Percentiles rank a stretch among this genome's conserved stretches.
Conservation (phyloP, 2,329 filamentous ascomycete genomes). For the Trichoderma polysporum region DNA sequence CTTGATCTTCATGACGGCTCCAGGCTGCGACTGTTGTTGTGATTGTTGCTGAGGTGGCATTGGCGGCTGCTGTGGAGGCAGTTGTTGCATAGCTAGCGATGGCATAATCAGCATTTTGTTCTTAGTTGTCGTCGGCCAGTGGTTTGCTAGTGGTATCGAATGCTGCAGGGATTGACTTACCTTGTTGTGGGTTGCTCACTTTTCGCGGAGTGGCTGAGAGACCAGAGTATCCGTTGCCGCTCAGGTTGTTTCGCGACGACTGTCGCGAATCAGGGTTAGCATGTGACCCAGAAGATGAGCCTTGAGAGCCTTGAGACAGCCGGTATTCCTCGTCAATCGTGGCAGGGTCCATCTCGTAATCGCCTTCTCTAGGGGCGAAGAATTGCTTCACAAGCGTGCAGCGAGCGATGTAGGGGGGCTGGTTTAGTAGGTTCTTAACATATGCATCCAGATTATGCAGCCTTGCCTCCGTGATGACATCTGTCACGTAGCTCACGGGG, state of each 20-base stretch:
- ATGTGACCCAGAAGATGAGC: slow-evolving; percentile 63
- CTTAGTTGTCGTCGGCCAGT: neutral
- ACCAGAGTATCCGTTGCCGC: slow-evolving; percentile 54
- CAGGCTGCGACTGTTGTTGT: neutral
- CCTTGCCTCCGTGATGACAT: slow-evolving; percentile 90
- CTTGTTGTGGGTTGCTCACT: slow-evolving; percentile 44
- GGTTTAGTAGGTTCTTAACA: slow-evolving; percentile 82
- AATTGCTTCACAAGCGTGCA: slow-evolving; percentile 85
- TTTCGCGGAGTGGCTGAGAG: slow-evolving; percentile 51
- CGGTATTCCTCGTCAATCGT: slow-evolving; percentile 75
- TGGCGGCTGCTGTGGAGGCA: slow-evolving; percentile 30
- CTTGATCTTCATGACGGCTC: slow-evolving; percentile 76
- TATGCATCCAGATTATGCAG: slow-evolving; percentile 93
- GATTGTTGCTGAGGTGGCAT: slow-evolving; percentile 34
- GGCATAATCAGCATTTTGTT: neutral
- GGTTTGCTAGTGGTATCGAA: too few species aligned
- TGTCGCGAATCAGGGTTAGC: slow-evolving; percentile 62
- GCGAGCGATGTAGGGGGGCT: slow-evolving; percentile 80
- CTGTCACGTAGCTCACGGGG: slow-evolving; percentile 96
- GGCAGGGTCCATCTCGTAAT: slow-evolving; percentile 85
- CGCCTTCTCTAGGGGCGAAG: slow-evolving; percentile 84
- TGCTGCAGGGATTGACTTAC: too few species aligned
- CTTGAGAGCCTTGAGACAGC: slow-evolving; percentile 68
- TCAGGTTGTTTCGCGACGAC: slow-evolving; percentile 64
- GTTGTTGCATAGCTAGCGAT: slow-evolving; percentile 33